Evolutionary conservation across 768 basidiomycete genomes (phyloP).

Genomic region (Russula compacta): DNA sequence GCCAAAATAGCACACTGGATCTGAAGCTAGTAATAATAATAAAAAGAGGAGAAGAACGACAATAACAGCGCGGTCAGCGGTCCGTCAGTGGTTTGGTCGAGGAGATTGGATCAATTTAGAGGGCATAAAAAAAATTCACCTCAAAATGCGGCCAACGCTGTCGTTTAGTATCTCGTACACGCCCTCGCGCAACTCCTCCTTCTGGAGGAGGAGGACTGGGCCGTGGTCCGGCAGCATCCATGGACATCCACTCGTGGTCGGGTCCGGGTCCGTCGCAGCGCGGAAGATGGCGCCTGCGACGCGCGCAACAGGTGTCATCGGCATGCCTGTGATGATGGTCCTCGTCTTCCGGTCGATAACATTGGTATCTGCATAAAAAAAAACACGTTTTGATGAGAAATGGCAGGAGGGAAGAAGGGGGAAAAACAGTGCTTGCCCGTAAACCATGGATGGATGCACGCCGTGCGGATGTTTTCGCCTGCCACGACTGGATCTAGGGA

Average conservation of each 20-base stretch:
- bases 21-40: neutral
- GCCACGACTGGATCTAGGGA: constrained; percentile 33
- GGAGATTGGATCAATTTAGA: no score
- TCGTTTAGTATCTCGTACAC: constrained; percentile 44
- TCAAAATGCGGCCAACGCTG: constrained; percentile 1
- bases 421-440: constrained; percentile 30
- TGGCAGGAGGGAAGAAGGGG: neutral
- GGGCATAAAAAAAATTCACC: neutral
- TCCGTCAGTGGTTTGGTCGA: no score
- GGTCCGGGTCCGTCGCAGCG: constrained; percentile 39
- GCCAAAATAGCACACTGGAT: neutral
- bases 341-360: constrained; percentile 35
- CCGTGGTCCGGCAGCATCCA: constrained; percentile 44
- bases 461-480: constrained; percentile 34
- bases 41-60: no score
- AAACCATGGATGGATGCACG: constrained; percentile 45
- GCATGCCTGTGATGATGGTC: constrained; percentile 41
- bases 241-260: constrained; percentile 36
- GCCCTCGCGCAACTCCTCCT: constrained; percentile 40
- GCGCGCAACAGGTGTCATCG: constrained; percentile 37
- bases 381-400: neutral
- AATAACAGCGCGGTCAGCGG: neutral
- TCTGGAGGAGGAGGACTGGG: constrained; percentile 37
- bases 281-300: constrained; percentile 46
- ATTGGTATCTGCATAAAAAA: constrained; percentile 32